Evolutionary conservation across 139 green algal genomes (phyloP), one percentile per base, ranked within the genome.

Genomic region (Klebsormidium nitens): DNA sequence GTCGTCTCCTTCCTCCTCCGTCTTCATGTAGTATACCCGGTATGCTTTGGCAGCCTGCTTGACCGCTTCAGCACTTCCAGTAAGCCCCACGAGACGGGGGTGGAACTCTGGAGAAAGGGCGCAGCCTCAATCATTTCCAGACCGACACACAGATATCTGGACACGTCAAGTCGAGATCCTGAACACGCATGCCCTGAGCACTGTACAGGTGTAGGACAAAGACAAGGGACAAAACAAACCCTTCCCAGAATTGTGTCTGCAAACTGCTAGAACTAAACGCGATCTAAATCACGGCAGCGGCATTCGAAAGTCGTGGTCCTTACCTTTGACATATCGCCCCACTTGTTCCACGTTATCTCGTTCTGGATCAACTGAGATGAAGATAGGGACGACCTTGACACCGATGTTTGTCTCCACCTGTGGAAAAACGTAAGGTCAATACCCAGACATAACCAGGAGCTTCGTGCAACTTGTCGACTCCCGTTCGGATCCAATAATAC

Each of bases 321-420:
- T 11, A 76, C 71, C 71, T 74, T 87, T 83, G 1, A 95, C 85
- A 72, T 97, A 98, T 11, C 83, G 74, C 26, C 80, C 80, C 2
- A 97, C 83, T 57, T 88, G 75, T 40, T 81, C 66, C 23, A 77
- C 61, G 19, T 66, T 87, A 78, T 99, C 94, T 1, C 94, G 73
- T 72, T 96, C 84, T 1, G 94, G 94, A 66, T 99, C 94, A 5
- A 99, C 77, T 0, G 86, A 89, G 42, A 99, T 95, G 81, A 98
- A 99, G 2, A 99, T 91, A 1, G 87, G 89, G 17, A 57, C 32
- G 46, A 85, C 39, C 37, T 36, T 44, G 34, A 59, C 37, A 4
- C 61, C 62, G 2, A 14, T 26, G 23, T 69, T 83, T 83, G 52
- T 83, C 74, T 76, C 58, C 59, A 62, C 62, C 0, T 28, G 3